Conservation (phyloP, 2,329 filamentous ascomycete species). For the Albifimbria verrucaria region DNA sequence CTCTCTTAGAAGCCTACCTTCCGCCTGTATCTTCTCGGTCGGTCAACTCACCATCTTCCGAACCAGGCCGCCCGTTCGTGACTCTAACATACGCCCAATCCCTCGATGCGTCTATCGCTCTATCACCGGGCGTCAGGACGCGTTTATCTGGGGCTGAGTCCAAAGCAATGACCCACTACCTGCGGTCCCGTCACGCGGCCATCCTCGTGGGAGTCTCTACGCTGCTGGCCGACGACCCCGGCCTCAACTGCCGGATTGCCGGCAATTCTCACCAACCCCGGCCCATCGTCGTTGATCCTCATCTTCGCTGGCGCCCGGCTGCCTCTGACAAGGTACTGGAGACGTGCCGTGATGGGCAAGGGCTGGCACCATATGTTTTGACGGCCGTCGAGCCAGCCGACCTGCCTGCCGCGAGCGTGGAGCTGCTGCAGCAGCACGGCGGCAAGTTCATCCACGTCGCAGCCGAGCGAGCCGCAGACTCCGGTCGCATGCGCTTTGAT, state of each 20-base stretch:
- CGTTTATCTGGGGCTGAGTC: constrained; percentile 76
- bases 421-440: constrained; percentile 44
- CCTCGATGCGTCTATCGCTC: constrained; percentile 75
- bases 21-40: no score
- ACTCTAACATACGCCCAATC: constrained; percentile 91
- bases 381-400: constrained; percentile 41
- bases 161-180: constrained; percentile 90
- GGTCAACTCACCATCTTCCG: not conserved
- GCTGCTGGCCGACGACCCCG: constrained; percentile 79
- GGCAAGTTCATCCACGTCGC: constrained; percentile 48
- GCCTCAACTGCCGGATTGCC: constrained; percentile 74
- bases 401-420: constrained; percentile 39
- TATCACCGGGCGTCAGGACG: constrained; percentile 77
- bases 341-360: constrained; percentile 60
- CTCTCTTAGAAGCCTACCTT: constrained; percentile 29
- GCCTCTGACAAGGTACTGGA: constrained; percentile 62
- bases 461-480: constrained; percentile 28
- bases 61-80: constrained; percentile 43
- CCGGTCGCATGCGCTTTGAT: constrained; percentile 43
- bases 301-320: constrained; percentile 66
- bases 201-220: constrained; percentile 86
- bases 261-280: constrained; percentile 66
- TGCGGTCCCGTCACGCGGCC: constrained; percentile 77
- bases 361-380: constrained; percentile 72
- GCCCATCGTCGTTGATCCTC: constrained; percentile 79